Evolutionary conservation across 108 stramenopile genomes (phyloP), one percentile per base, ranked within the genome.

Genomic region (Cyclotella sp.): DNA sequence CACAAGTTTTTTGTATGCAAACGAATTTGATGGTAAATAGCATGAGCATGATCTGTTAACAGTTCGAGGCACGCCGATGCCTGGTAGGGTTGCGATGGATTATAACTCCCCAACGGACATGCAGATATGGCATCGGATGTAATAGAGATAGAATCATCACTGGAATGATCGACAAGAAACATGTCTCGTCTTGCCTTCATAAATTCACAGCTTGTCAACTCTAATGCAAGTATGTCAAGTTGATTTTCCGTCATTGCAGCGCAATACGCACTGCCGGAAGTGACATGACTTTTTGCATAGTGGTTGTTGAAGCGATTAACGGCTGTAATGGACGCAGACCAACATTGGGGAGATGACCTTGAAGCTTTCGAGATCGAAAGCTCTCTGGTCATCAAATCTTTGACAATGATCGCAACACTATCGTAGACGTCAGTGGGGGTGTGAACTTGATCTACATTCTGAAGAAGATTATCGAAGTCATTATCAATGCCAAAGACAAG

Each of bases 121-220:
- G 34, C 41, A 22, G 60, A 7, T 41, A 63, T 8, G 46, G 42
- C 52, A 15, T 15, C 15, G 13, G 34, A 41, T 40, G 61, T 18
- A 16, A 62, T 21, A 58, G 57, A 34, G 61, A 19, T 39, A 15
- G 34, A 9, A 45, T n/a, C 46, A 52, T 14, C 7, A 21, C 27
- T 15, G 6, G 18, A 16, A 8, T 71, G 12, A 30, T 29, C 10
- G 16, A 59, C 26, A 10, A 57, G 22, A 49, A 70, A 82, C 24
- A 72, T 47, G 0, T 58, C 18, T 18, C 71, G 63, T 21, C 62
- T 59, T 26, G 42, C 64, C 41, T 72, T 76, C 59, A 30, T 68
- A 24, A 82, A 68, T 45, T 82, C 74, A 54, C 82, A 82, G 30
- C 69, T 26, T 10, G 82, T 76, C 71, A 82, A 57, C 61, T 82